These are phyloP conservation scores for Kluyveromyces siamensis DNA, from an alignment of 805 yeast species.

Conservation along the genomic window DNA sequence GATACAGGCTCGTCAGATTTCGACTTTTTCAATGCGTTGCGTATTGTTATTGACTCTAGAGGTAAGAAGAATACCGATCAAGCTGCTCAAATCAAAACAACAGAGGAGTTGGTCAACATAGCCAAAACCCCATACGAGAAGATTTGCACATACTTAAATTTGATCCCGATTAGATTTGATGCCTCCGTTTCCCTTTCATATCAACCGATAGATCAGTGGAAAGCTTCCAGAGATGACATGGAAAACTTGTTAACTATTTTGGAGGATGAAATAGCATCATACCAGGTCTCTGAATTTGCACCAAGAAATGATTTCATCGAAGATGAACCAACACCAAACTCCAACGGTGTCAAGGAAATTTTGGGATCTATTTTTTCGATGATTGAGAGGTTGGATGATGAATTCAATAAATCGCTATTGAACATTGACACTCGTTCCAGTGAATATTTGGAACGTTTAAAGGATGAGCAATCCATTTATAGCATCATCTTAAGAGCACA, in stretches of 20 bases:
- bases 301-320: slow-evolving; percentile 59
- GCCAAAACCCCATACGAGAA: slow-evolving; percentile 59
- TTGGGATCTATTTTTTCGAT: slow-evolving; percentile 80
- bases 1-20: slow-evolving; percentile 30
- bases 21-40: slow-evolving; percentile 62
- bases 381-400: slow-evolving; percentile 92
- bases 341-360: slow-evolving; percentile 59
- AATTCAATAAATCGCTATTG: slow-evolving; percentile 79
- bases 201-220: slow-evolving; percentile 81
- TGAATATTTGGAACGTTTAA: slow-evolving; percentile 83
- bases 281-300: slow-evolving; percentile 73
- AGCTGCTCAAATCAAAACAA: slow-evolving; percentile 59
- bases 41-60: slow-evolving; percentile 74
- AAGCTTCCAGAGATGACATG: slow-evolving; percentile 54
- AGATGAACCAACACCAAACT: slow-evolving; percentile 57
- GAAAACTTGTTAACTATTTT: slow-evolving; percentile 54
- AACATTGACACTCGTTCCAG: slow-evolving; percentile 90
- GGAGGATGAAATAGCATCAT: slow-evolving; percentile 48
- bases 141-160: slow-evolving; percentile 67
- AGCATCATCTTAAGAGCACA: slow-evolving; percentile 75
- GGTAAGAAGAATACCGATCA: slow-evolving; percentile 93
- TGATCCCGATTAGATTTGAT: slow-evolving; percentile 86
- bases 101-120: slow-evolving; percentile 53
- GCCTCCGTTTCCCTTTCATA: slow-evolving; percentile 54
- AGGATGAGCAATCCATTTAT: slow-evolving; percentile 76